Conservation (phyloP, 2,329 filamentous ascomycete species). For the Fusarium guadeloupense region DNA sequence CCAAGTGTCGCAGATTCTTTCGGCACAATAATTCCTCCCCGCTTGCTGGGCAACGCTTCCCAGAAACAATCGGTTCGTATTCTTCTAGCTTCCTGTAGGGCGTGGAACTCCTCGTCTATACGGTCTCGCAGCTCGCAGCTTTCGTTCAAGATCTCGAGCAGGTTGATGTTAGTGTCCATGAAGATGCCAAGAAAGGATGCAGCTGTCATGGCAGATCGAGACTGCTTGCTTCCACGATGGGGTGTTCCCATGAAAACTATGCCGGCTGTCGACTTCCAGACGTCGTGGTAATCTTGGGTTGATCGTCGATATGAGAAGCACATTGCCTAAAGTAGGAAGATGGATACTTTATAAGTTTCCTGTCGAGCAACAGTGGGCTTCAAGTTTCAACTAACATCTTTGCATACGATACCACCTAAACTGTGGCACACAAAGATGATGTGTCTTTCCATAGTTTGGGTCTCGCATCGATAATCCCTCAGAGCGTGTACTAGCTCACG, state of each 20-base stretch:
- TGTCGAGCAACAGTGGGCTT: background rate
- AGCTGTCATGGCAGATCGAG: background rate
- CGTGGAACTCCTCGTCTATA: background rate
- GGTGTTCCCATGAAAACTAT: conserved; percentile 3
- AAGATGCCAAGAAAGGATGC: background rate
- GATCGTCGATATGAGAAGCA: background rate
- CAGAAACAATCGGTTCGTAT: background rate
- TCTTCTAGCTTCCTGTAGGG: background rate
- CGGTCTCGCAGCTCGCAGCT: background rate
- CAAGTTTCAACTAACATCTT: conserved; percentile 1
- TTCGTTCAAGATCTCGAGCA: background rate
- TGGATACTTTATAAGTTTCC: background rate
- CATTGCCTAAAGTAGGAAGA: background rate
- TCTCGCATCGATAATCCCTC: background rate
- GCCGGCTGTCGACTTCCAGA: background rate
- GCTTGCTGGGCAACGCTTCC: background rate
- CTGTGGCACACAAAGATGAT: conserved; percentile 8
- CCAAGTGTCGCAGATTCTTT: background rate
- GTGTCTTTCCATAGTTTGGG: background rate
- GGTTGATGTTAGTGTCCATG: background rate
- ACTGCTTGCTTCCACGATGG: background rate
- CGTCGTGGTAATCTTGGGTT: background rate
- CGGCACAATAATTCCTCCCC: background rate
- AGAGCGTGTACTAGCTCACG: background rate
- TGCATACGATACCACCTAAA: conserved; percentile 1